Percentiles rank a stretch among this genome's conserved stretches.
These are phyloP conservation scores for Ophiostoma sp. DNA, from an alignment of 2,329 filamentous ascomycete genomes.

Conservation along the genomic window DNA sequence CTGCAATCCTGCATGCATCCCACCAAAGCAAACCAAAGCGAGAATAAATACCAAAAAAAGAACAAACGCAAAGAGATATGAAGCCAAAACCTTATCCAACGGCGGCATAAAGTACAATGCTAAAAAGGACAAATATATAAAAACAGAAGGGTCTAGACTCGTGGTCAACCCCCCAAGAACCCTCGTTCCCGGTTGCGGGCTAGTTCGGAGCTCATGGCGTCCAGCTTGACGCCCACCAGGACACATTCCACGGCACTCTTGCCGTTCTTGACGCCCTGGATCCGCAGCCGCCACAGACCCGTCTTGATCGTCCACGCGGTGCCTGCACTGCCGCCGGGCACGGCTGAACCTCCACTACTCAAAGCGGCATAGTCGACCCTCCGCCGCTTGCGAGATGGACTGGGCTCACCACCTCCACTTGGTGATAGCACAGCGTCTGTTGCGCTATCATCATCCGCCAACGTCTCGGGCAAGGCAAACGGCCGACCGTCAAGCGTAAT, in stretches of 20 bases:
- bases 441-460: background rate
- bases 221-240: conserved; percentile 73
- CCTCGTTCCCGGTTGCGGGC: conserved; percentile 64
- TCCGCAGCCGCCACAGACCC: conserved; percentile 70
- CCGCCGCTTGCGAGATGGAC: conserved; percentile 34
- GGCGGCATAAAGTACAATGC: background rate
- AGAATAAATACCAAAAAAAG: background rate
- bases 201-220: conserved; percentile 66
- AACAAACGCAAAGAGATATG: background rate
- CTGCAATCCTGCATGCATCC: background rate
- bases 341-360: conserved; percentile 41
- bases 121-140: background rate
- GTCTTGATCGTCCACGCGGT: conserved; percentile 63
- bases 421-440: background rate
- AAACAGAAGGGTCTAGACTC: background rate
- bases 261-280: conserved; percentile 55
- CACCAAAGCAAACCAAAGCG: background rate
- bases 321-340: background rate
- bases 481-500: conserved; percentile 60
- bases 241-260: conserved; percentile 66
- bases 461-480: conserved; percentile 35
- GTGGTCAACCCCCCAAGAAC: conserved; percentile 52
- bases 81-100: background rate
- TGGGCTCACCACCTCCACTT: conserved; percentile 27
- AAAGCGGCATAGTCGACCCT: conserved; percentile 36